phyloP scores from a whole-genome alignment of 225 moss, liverwort and hornwort species.

The Physcomitrellopsis africana region DNA sequence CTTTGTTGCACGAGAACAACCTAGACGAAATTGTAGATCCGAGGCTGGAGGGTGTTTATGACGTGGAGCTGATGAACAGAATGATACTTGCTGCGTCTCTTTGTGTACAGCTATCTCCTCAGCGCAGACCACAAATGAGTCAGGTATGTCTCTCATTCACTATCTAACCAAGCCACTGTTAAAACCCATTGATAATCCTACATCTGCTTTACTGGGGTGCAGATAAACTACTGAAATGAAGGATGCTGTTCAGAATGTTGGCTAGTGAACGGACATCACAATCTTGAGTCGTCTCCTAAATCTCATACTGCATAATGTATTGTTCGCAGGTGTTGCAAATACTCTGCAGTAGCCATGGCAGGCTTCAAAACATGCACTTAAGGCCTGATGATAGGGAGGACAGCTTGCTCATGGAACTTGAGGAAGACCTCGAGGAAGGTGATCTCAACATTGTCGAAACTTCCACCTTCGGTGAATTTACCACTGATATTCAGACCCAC shows the following conservation, averaged over 20 bases:
- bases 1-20: constrained; percentile 39
- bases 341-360: constrained; percentile 38
- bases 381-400: constrained; percentile 17
- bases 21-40: constrained; percentile 45
- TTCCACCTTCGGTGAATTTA: constrained; percentile 5
- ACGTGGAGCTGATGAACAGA: constrained; percentile 37
- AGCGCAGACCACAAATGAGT: constrained; percentile 45
- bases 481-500: constrained; percentile 43
- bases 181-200: not conserved
- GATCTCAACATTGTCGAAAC: constrained; percentile 16
- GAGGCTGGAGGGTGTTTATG: constrained; percentile 40
- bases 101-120: constrained; percentile 47
- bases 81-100: constrained; percentile 52
- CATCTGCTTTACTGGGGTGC: not conserved
- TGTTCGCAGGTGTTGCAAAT: constrained; percentile 45
- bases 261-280: not conserved
- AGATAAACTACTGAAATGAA: not conserved
- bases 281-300: constrained; percentile 3
- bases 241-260: not conserved
- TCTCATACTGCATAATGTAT: not conserved
- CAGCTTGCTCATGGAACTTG: constrained; percentile 26
- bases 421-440: constrained; percentile 36
- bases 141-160: constrained; percentile 29
- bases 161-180: not conserved
- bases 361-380: constrained; percentile 23